phyloP scores from a whole-genome alignment of 805 yeast genomes.

The Phaffomyces opuntiae region DNA sequence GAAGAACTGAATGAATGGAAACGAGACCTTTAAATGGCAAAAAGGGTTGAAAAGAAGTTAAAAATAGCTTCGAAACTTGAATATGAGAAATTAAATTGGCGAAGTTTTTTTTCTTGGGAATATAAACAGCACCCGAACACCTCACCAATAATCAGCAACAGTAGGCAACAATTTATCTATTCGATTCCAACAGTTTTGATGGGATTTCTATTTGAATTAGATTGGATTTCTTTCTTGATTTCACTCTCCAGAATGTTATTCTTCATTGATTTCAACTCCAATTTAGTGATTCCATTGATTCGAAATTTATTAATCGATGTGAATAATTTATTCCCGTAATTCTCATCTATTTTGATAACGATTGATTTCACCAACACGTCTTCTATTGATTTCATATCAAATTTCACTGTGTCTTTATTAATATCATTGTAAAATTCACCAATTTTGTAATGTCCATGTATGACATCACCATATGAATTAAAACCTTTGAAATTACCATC shows the following conservation, averaged over 20 bases:
- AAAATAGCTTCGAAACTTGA: no score
- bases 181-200: background rate
- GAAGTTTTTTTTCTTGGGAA: no score
- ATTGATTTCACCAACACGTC: conserved; percentile 28
- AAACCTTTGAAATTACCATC: background rate
- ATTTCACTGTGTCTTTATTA: conserved; percentile 17
- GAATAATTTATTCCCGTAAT: conserved; percentile 30
- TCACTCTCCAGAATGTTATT: conserved; percentile 10
- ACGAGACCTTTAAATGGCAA: no score
- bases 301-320: conserved; percentile 32
- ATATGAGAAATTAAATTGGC: no score
- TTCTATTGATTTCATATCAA: conserved; percentile 24
- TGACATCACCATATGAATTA: conserved; percentile 6
- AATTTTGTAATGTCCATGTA: conserved; percentile 17
- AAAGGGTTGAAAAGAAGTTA: no score
- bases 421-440: conserved; percentile 24
- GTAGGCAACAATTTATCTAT: no score
- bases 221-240: conserved; percentile 11
- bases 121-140: no score
- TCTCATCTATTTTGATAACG: conserved; percentile 25
- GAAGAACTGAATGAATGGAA: no score
- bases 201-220: conserved; percentile 1
- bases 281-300: conserved; percentile 35
- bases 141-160: no score
- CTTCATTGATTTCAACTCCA: conserved; percentile 23